Conservation (phyloP, 768 basidiomycete species). For the Suillus ampliporus region DNA sequence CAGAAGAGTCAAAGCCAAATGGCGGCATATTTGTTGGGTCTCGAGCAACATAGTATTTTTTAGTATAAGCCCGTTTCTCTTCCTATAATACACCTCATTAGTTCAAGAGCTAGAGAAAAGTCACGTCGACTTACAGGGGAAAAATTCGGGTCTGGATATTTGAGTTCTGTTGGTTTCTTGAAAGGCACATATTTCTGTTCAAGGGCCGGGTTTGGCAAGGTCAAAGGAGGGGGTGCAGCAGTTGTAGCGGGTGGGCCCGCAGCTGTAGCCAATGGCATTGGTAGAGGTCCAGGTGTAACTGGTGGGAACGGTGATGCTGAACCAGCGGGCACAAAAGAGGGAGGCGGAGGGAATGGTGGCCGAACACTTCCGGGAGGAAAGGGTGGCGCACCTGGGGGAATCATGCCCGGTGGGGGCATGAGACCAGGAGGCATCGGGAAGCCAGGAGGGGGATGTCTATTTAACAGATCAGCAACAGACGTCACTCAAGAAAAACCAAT, state of each 20-base stretch:
- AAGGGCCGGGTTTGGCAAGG: slow-evolving; percentile 60
- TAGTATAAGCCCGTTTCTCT: slow-evolving; percentile 71
- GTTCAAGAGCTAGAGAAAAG: slow-evolving; percentile 1
- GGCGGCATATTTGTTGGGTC: slow-evolving; percentile 36
- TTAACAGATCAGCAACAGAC: slow-evolving; percentile 19
- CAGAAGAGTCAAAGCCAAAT: slow-evolving; percentile 33
- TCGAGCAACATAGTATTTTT: slow-evolving; percentile 64
- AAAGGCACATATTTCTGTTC: slow-evolving; percentile 73
- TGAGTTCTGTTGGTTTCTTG: slow-evolving; percentile 77
- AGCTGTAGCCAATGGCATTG: slow-evolving; percentile 10
- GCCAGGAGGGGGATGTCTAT: slow-evolving; percentile 58
- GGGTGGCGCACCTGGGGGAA: slow-evolving; percentile 45
- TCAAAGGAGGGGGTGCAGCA: slow-evolving; percentile 33
- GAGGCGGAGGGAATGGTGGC: slow-evolving; percentile 39
- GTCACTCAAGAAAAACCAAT: slow-evolving; percentile 30
- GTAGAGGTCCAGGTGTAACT: slow-evolving; percentile 30
- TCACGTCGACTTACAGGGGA: slow-evolving; percentile 60
- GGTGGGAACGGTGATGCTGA: slow-evolving; percentile 31
- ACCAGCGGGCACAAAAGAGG: slow-evolving; percentile 42
- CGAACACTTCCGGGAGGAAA: slow-evolving; percentile 44
- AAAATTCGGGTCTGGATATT: slow-evolving; percentile 80
- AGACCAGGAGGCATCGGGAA: slow-evolving; percentile 56
- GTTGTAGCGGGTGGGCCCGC: slow-evolving; percentile 25
- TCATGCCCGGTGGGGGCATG: slow-evolving; percentile 38
- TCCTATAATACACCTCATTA: slow-evolving; percentile 53